A percentile compares a stretch with the other conserved stretches of the same genome.
Conservation (phyloP, 164 flowering plant genomes). For the Aristolochia californica region DNA sequence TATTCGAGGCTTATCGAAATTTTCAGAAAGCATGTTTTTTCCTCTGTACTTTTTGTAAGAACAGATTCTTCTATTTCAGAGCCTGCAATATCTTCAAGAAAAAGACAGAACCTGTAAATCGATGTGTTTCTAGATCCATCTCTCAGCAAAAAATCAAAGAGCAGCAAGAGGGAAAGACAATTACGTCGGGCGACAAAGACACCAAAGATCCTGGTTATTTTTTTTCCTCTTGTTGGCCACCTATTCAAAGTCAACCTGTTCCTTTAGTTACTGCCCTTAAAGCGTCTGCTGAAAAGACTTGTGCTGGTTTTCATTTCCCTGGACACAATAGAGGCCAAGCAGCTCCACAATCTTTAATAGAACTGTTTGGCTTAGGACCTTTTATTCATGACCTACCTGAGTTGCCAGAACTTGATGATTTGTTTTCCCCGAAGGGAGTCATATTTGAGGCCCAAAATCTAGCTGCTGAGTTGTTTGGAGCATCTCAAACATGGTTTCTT, state of each 20-base stretch:
- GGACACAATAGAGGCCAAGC: slow-evolving; percentile 80
- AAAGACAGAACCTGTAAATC: slow-evolving; percentile 5
- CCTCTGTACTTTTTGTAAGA: too few species aligned
- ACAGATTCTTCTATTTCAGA: not conserved
- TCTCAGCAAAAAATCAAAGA: slow-evolving; percentile 6
- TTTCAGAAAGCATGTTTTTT: too few species aligned
- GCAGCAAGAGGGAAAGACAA: not conserved
- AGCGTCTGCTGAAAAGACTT: slow-evolving; percentile 43
- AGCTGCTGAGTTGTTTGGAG: slow-evolving; percentile 41
- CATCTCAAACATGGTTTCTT: slow-evolving; percentile 53
- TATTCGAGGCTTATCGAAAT: too few species aligned
- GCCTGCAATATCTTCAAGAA: slow-evolving; percentile 4
- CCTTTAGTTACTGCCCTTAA: slow-evolving; percentile 60
- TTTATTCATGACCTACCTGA: slow-evolving; percentile 43
- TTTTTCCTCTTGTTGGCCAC: not conserved
- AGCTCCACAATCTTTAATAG: slow-evolving; percentile 36
- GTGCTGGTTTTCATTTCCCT: slow-evolving; percentile 72
- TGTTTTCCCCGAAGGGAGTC: slow-evolving; percentile 38
- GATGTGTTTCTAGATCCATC: slow-evolving; percentile 5
- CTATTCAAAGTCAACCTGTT: slow-evolving; percentile 13
- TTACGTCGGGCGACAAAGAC: not conserved
- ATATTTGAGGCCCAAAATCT: slow-evolving; percentile 37
- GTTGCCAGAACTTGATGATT: slow-evolving; percentile 44
- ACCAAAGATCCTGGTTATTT: not conserved
- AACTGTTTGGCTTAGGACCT: slow-evolving; percentile 30